phyloP scores from a whole-genome alignment of 345 rosid genomes.

The Populus alba region DNA sequence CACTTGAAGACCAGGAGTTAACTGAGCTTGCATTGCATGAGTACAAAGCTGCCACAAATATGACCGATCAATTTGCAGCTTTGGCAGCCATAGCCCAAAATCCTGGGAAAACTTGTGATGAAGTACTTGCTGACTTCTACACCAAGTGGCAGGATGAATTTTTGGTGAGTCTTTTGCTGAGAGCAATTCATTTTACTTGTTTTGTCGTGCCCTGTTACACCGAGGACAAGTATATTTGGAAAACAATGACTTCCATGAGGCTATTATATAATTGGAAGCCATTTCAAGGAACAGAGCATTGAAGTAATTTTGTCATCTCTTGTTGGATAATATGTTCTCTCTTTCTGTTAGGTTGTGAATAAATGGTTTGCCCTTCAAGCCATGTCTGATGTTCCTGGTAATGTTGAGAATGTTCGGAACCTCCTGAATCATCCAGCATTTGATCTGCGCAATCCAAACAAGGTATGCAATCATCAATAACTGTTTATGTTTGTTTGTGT shows the following conservation, averaged over 20 bases:
- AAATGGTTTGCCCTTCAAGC: constrained; percentile 99
- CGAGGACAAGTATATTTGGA: not conserved
- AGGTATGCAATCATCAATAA: constrained; percentile 38
- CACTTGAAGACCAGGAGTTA: constrained; percentile 63
- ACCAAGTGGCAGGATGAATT: constrained; percentile 81
- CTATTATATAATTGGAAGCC: not conserved
- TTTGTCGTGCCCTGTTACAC: not conserved
- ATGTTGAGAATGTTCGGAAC: constrained; percentile 72
- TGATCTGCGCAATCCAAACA: constrained; percentile 89
- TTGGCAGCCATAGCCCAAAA: constrained; percentile 78
- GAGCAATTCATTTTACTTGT: not conserved
- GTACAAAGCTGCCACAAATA: constrained; percentile 77
- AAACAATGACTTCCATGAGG: not conserved
- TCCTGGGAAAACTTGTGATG: constrained; percentile 77
- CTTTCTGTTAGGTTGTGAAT: constrained; percentile 68
- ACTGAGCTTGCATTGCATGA: constrained; percentile 58
- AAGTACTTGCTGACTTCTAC: constrained; percentile 76
- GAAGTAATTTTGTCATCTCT: not conserved
- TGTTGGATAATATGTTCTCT: not conserved
- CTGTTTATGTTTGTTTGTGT: not conserved
- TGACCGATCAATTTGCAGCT: constrained; percentile 93
- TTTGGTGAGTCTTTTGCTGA: constrained; percentile 49
- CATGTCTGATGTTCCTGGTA: constrained; percentile 72
- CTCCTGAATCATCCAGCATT: constrained; percentile 83
- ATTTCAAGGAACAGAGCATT: not conserved